Conservation (phyloP, 768 basidiomycete species). For the Naematelia aurantialba region DNA sequence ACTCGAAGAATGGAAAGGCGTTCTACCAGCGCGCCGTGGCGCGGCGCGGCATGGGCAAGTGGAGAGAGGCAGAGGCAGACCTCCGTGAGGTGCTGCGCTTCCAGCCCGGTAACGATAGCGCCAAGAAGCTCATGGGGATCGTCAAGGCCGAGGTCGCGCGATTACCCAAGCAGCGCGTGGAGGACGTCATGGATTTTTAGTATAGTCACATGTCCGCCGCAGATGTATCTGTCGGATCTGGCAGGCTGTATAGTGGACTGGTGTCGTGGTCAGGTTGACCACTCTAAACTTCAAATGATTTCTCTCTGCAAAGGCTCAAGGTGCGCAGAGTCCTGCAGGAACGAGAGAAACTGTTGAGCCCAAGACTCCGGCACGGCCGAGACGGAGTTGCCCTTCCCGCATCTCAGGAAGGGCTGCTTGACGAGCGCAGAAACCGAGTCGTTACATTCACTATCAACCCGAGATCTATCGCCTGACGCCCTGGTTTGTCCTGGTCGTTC, state of each 20-base stretch:
- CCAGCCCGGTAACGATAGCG: constrained; percentile 38
- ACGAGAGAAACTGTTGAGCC: no score
- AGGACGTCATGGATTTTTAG: constrained; percentile 36
- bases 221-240: background rate
- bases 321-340: no score
- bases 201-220: background rate
- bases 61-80: constrained; percentile 46
- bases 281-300: no score
- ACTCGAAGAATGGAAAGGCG: constrained; percentile 48
- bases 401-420: no score
- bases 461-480: constrained; percentile 41
- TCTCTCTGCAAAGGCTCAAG: no score
- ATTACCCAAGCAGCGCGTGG: constrained; percentile 27
- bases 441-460: background rate
- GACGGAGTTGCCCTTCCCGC: no score
- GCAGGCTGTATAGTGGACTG: no score
- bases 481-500: constrained; percentile 45
- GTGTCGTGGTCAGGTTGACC: no score
- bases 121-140: constrained; percentile 31
- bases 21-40: constrained; percentile 48
- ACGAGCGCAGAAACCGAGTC: background rate
- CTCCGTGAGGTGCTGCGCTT: constrained; percentile 34
- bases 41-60: constrained; percentile 39
- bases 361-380: no score
- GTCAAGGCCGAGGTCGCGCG: constrained; percentile 30